phyloP scores from a whole-genome alignment of 1,139 yeast species.

The Martiniozyma asiatica region DNA sequence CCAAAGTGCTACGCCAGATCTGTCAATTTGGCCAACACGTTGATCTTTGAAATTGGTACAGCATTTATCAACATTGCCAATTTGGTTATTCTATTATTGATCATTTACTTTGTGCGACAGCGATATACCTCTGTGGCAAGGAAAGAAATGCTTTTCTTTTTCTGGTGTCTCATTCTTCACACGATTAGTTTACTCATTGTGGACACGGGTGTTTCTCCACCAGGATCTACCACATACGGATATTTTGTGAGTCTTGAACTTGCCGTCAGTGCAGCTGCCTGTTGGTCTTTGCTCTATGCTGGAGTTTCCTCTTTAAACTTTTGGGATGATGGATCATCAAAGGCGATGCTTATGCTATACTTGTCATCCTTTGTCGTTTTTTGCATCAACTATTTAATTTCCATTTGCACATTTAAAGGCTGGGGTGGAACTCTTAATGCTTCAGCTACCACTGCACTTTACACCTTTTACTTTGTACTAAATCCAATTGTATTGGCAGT shows the following conservation, averaged over 20 bases:
- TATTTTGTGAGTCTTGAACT: constrained; percentile 76
- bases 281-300: constrained; percentile 55
- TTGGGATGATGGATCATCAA: constrained; percentile 85
- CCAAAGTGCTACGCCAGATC: constrained; percentile 78
- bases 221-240: constrained; percentile 61
- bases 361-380: constrained; percentile 39
- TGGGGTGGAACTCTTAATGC: constrained; percentile 37
- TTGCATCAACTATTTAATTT: constrained; percentile 51
- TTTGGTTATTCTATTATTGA: constrained; percentile 49
- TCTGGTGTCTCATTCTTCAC: constrained; percentile 46
- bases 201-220: constrained; percentile 89
- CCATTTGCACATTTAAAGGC: constrained; percentile 59
- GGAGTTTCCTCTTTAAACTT: constrained; percentile 78
- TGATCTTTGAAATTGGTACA: constrained; percentile 83
- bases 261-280: constrained; percentile 60
- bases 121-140: constrained; percentile 94
- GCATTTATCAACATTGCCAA: constrained; percentile 78
- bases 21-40: constrained; percentile 79
- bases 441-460: constrained; percentile 47
- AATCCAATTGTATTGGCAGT: constrained; percentile 55
- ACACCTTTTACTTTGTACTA: constrained; percentile 55
- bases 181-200: constrained; percentile 60
- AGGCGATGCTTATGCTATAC: constrained; percentile 49
- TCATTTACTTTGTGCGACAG: constrained; percentile 66
- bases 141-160: constrained; percentile 68